Conservation (phyloP, 208 protist species). For the Trichomonas vaginalis region DNA sequence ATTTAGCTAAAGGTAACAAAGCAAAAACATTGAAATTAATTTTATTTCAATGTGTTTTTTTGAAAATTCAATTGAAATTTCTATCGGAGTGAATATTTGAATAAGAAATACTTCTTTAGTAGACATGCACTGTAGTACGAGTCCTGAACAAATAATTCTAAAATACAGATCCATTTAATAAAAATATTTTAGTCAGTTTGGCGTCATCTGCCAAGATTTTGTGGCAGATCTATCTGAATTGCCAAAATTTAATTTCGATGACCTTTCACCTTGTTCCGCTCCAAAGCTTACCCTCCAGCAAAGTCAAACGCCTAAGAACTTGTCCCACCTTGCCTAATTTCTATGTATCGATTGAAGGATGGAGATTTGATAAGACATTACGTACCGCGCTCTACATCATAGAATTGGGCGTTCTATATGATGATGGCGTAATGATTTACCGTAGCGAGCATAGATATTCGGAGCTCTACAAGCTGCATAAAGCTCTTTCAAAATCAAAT, state of each 20-base stretch:
- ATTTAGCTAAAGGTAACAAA: too few species aligned
- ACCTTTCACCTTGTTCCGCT: neutral
- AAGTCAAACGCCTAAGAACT: neutral
- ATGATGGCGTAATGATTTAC: neutral
- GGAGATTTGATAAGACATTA: neutral
- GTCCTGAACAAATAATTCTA: too few species aligned
- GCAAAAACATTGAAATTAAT: too few species aligned
- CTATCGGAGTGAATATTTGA: too few species aligned
- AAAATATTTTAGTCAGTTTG: too few species aligned
- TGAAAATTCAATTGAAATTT: too few species aligned
- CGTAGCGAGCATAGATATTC: neutral
- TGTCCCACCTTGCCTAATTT: neutral
- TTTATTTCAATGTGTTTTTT: too few species aligned
- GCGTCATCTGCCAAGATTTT: too few species aligned
- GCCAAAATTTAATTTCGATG: neutral
- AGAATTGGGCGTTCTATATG: neutral
- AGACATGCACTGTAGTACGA: too few species aligned
- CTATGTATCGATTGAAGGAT: neutral
- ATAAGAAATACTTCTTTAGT: too few species aligned
- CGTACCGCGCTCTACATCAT: neutral
- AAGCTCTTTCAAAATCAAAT: neutral
- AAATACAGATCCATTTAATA: too few species aligned
- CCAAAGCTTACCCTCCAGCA: neutral
- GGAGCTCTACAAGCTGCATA: neutral
- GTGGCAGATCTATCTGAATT: too few species aligned